These are phyloP conservation scores for Umbelopsis ramanniana DNA, from an alignment of 192 early-diverging fungal species.

Conservation along the genomic window DNA sequence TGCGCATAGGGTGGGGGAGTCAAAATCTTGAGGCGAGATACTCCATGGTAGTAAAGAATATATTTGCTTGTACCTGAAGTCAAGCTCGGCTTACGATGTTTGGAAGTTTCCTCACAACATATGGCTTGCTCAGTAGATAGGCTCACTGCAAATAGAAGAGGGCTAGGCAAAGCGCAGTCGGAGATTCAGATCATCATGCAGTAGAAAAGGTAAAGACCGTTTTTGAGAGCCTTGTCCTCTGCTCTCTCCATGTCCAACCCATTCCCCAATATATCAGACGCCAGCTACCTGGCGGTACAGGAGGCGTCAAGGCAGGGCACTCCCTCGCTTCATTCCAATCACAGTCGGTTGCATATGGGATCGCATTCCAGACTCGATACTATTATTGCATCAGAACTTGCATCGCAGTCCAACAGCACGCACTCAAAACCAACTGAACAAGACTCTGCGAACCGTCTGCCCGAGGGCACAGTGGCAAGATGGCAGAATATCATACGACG, in stretches of 20 bases:
- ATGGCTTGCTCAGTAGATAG: too few species aligned
- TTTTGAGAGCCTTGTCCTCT: not conserved
- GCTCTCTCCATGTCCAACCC: conserved; percentile 8
- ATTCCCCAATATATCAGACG: conserved; percentile 13
- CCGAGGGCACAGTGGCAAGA: not conserved
- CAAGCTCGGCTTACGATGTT: not conserved
- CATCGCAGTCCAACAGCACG: not conserved
- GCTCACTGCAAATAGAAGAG: too few species aligned
- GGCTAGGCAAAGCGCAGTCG: not conserved
- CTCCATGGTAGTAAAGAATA: too few species aligned
- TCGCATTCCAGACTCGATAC: conserved; percentile 7
- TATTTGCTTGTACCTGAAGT: too few species aligned
- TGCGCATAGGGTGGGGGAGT: too few species aligned
- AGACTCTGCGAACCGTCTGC: not conserved
- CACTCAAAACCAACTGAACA: conserved; percentile 7
- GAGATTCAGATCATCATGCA: conserved; percentile 16
- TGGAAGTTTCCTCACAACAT: not conserved
- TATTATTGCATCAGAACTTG: not conserved
- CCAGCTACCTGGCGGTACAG: not conserved
- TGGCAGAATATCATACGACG: conserved; percentile 5
- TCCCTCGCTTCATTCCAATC: conserved; percentile 12
- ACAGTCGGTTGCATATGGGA: not conserved
- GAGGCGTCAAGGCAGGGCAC: not conserved
- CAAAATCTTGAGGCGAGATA: too few species aligned
- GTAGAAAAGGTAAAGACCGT: not conserved